These are phyloP conservation scores for Boletus coccyginus DNA, from an alignment of 768 basidiomycete species.

Conservation along the genomic window DNA sequence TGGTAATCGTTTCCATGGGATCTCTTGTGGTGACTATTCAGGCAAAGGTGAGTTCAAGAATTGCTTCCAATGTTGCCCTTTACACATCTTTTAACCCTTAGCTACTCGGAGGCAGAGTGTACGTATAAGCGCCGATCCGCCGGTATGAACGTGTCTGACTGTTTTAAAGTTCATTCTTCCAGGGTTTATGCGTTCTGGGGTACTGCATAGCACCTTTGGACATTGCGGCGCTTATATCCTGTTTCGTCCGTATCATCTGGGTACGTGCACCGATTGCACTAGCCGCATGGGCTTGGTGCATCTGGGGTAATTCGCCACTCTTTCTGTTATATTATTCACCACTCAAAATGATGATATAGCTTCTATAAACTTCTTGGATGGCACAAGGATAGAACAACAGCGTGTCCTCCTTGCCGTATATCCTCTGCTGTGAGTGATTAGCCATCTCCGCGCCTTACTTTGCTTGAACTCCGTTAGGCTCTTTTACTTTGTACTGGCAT, in stretches of 20 bases:
- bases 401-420: conserved; percentile 92
- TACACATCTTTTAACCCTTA: conserved; percentile 25
- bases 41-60: conserved; percentile 65
- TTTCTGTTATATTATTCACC: not conserved
- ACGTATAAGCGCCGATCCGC: conserved; percentile 24
- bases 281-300: conserved; percentile 91
- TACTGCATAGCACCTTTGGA: conserved; percentile 95
- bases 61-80: not conserved
- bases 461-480: conserved; percentile 45
- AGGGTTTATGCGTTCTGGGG: conserved; percentile 90
- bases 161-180: conserved; percentile 80
- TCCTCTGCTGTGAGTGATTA: conserved; percentile 74
- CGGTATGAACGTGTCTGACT: not conserved
- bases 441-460: not conserved
- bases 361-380: conserved; percentile 92
- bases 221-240: conserved; percentile 83
- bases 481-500: conserved; percentile 92
- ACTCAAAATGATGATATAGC: conserved; percentile 44
- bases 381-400: conserved; percentile 89
- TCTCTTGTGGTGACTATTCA: conserved; percentile 93
- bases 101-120: conserved; percentile 85
- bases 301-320: conserved; percentile 71
- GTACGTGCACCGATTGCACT: conserved; percentile 84
- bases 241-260: conserved; percentile 83
- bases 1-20: conserved; percentile 88